phyloP scores from a whole-genome alignment of 2,329 filamentous ascomycete species.

The Zymoseptoria brevis region DNA sequence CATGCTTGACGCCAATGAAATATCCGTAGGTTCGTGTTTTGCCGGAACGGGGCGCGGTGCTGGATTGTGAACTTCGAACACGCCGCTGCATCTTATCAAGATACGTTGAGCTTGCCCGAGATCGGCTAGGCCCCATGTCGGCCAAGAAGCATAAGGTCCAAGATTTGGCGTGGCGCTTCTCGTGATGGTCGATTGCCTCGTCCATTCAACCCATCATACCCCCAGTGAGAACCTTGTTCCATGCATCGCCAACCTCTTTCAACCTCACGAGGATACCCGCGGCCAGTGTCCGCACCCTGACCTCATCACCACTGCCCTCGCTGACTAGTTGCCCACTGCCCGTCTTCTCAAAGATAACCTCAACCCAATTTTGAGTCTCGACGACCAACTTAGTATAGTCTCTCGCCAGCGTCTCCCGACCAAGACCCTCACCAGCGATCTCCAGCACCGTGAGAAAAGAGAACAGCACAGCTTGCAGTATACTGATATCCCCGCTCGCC shows the following conservation, averaged over 20 bases:
- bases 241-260: slow-evolving; percentile 73
- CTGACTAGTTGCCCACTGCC: slow-evolving; percentile 32
- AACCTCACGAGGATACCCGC: slow-evolving; percentile 70
- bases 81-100: background rate
- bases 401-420: slow-evolving; percentile 61
- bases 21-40: background rate
- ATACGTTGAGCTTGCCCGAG: background rate
- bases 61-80: background rate
- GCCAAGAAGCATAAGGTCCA: background rate
- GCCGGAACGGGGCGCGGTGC: too few relatives aligned
- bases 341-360: slow-evolving; percentile 57
- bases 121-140: background rate
- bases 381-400: slow-evolving; percentile 68
- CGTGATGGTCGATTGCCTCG: background rate
- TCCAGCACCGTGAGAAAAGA: slow-evolving; percentile 73
- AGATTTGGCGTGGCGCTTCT: background rate
- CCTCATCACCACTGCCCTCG: slow-evolving; percentile 65
- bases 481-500: slow-evolving; percentile 39
- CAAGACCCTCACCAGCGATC: slow-evolving; percentile 51
- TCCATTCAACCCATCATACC: background rate
- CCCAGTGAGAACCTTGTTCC: slow-evolving; percentile 69
- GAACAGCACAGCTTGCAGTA: slow-evolving; percentile 70
- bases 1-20: background rate
- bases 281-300: slow-evolving; percentile 68
- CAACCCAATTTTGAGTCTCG: slow-evolving; percentile 82